Conservation (phyloP, 306 rosid species). For the Castanopsis chinensis region DNA sequence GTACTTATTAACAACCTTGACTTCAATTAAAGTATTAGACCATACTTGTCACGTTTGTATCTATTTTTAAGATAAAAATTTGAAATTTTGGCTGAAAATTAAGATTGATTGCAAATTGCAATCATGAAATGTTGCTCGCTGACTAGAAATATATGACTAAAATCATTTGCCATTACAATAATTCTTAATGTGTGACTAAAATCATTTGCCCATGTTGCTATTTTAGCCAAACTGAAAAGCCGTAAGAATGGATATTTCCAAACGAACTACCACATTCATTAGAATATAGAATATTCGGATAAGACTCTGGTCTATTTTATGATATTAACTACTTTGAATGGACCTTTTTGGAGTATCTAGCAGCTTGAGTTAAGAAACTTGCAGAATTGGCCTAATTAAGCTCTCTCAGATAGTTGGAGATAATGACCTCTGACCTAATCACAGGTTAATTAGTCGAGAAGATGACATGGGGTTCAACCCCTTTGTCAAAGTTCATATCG, state of each 20-base stretch:
- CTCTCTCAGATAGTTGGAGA: constrained; percentile 19
- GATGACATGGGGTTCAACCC: constrained; percentile 38
- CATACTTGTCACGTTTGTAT: not conserved
- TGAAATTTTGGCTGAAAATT: not conserved
- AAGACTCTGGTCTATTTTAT: constrained; percentile 22
- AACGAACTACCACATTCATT: constrained; percentile 27
- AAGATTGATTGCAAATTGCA: not conserved
- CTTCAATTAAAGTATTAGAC: not conserved
- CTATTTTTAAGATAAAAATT: not conserved
- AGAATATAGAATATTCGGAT: constrained; percentile 21
- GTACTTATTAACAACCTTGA: not conserved
- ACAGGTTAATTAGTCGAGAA: constrained; percentile 17
- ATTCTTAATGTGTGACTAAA: not conserved
- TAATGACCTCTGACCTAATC: constrained; percentile 49
- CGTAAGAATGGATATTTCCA: constrained; percentile 17
- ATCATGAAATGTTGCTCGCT: not conserved
- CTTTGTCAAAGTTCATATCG: constrained; percentile 36
- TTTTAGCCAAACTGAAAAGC: not conserved
- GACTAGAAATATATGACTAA: not conserved
- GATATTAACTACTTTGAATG: constrained; percentile 14
- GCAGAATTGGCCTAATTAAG: constrained; percentile 25
- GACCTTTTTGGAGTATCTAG: constrained; percentile 1
- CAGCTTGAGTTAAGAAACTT: not conserved
- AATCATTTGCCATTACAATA: not conserved
- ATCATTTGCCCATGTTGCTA: not conserved